Conservation (phyloP, 208 protist species). For the Leishmania tarentolae region DNA sequence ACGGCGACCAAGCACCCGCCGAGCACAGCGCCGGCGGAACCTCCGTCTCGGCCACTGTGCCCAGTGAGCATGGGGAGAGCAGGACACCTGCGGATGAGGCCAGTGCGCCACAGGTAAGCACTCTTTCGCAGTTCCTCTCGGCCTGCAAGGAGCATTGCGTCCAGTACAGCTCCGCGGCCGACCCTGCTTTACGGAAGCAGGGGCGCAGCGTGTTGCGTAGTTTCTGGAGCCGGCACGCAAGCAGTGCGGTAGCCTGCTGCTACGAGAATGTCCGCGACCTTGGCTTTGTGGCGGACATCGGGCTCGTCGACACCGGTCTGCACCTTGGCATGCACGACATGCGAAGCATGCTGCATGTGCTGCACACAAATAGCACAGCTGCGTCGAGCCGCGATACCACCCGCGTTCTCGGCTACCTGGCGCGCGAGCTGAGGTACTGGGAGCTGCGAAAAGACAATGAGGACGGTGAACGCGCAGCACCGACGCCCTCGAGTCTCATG, state of each 20-base stretch:
- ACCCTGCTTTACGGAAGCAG: slow-evolving; percentile 33
- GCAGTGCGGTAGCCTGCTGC: slow-evolving; percentile 65
- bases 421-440: slow-evolving; percentile 51
- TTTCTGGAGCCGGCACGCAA: slow-evolving; percentile 66
- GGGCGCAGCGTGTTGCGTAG: slow-evolving; percentile 39
- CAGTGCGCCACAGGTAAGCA: slow-evolving; percentile 24
- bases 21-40: not conserved
- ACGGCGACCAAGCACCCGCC: not conserved
- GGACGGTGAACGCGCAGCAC: not conserved
- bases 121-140: slow-evolving; percentile 65
- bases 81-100: not conserved
- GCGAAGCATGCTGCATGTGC: slow-evolving; percentile 29
- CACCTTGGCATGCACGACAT: slow-evolving; percentile 48
- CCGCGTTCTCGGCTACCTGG: slow-evolving; percentile 61
- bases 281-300: slow-evolving; percentile 64
- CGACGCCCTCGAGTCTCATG: slow-evolving; percentile 15
- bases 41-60: not conserved
- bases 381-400: slow-evolving; percentile 53
- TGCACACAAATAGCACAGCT: slow-evolving; percentile 37
- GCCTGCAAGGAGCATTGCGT: slow-evolving; percentile 54
- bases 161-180: slow-evolving; percentile 36
- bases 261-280: slow-evolving; percentile 57
- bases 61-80: not conserved
- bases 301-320: slow-evolving; percentile 59
- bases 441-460: slow-evolving; percentile 16